A percentile compares a stretch with the other conserved stretches of the same genome.
These are phyloP conservation scores for Penicillium palitans DNA, from an alignment of 2,329 filamentous ascomycete species.

Conservation along the genomic window DNA sequence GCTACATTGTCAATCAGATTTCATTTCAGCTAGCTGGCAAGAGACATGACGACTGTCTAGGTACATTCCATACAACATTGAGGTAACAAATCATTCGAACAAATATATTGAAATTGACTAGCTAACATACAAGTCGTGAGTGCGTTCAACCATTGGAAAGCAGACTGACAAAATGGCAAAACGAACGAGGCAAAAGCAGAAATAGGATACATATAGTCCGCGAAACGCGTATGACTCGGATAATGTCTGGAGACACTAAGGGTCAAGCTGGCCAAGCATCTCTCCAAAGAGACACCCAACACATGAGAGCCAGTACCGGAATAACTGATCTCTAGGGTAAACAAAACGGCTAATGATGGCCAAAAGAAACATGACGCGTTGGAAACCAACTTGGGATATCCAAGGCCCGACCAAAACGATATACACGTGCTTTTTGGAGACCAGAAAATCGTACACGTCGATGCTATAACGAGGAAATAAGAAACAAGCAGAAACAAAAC, in stretches of 20 bases:
- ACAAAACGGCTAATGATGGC: neutral
- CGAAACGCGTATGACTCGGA: neutral
- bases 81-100: neutral
- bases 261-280: neutral
- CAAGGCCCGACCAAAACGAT: slow-evolving; percentile 57
- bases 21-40: neutral
- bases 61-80: neutral
- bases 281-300: neutral
- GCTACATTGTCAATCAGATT: neutral
- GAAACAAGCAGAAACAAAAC: slow-evolving; percentile 13
- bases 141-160: slow-evolving; percentile 17
- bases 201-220: slow-evolving; percentile 7
- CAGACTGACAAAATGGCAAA: slow-evolving; percentile 6
- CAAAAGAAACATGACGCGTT: neutral
- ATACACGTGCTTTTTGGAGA: slow-evolving; percentile 7
- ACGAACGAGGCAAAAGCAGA: slow-evolving; percentile 49
- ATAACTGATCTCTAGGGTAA: neutral
- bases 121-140: slow-evolving; percentile 28
- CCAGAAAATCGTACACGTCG: slow-evolving; percentile 16
- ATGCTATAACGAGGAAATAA: slow-evolving; percentile 12
- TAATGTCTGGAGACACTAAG: neutral
- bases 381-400: neutral
- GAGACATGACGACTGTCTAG: neutral
- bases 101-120: slow-evolving; percentile 11
- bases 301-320: neutral